Evolutionary conservation across 306 rosid genomes (phyloP).

Genomic region (Herpetospermum pedunculosum): DNA sequence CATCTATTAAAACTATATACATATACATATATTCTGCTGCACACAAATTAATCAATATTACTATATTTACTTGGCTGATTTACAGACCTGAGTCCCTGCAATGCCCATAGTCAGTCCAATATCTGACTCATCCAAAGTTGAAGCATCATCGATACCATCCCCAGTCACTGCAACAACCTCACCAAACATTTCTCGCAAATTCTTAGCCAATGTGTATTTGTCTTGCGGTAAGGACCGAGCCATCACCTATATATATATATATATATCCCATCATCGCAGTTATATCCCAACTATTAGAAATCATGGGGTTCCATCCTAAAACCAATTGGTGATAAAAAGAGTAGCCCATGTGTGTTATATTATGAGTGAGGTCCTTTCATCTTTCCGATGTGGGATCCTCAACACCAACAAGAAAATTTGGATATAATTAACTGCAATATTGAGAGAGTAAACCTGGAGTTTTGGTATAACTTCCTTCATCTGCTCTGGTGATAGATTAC

Average conservation of each 20-base stretch:
- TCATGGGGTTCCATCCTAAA: no score
- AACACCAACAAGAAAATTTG: not conserved
- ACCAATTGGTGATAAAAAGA: no score
- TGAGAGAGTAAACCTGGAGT: constrained; percentile 49
- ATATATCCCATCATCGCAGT: no score
- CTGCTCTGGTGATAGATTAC: constrained; percentile 42
- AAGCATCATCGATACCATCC: constrained; percentile 94
- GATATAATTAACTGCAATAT: not conserved
- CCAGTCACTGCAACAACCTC: constrained; percentile 98
- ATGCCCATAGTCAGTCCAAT: constrained; percentile 99
- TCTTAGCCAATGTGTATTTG: constrained; percentile 61
- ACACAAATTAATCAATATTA: no score
- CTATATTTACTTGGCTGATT: constrained; percentile 7
- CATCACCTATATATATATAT: constrained; percentile 94
- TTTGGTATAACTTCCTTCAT: constrained; percentile 57
- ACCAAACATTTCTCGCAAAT: constrained; percentile 52
- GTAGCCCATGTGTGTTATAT: no score
- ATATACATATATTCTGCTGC: no score
- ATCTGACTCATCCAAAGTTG: constrained; percentile 87
- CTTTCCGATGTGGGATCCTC: no score
- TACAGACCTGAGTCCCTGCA: constrained; percentile 85
- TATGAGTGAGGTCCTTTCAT: no score
- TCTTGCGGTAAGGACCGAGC: constrained; percentile 82
- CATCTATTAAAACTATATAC: no score
- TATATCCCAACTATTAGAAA: no score